A percentile compares a stretch with the other conserved stretches of the same genome.
Conservation (phyloP, 805 yeast species). For the Suhomyces kilbournensis region DNA sequence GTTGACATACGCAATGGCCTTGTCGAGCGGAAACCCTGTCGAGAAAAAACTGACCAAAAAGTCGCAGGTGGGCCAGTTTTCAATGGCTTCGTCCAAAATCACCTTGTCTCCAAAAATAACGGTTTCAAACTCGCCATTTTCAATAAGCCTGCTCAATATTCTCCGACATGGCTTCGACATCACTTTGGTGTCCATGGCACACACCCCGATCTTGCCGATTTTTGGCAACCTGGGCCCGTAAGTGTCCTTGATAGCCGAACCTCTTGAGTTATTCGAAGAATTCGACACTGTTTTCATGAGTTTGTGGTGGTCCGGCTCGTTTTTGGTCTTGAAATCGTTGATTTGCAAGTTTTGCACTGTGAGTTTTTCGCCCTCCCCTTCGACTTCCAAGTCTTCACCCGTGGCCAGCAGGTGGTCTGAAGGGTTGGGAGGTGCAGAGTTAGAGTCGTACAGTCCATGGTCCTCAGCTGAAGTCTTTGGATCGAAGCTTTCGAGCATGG, state of each 20-base stretch:
- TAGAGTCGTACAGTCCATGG: conserved; percentile 2
- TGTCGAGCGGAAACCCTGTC: conserved; percentile 93
- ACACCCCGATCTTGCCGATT: conserved; percentile 93
- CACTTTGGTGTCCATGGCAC: conserved; percentile 98
- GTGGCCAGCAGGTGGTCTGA: conserved; percentile 4
- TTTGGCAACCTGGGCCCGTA: conserved; percentile 56
- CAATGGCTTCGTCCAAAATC: conserved; percentile 87
- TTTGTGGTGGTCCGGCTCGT: conserved; percentile 19
- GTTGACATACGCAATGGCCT: conserved; percentile 87
- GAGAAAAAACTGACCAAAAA: conserved; percentile 90
- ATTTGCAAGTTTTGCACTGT: conserved; percentile 16
- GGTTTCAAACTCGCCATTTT: conserved; percentile 93
- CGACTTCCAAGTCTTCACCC: conserved; percentile 2
- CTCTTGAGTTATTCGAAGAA: conserved; percentile 30
- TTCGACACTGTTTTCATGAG: conserved; percentile 37
- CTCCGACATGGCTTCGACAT: conserved; percentile 93
- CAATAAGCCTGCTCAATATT: conserved; percentile 81
- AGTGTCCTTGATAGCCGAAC: conserved; percentile 35
- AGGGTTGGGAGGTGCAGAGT: not conserved
- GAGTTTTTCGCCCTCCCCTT: conserved; percentile 5
- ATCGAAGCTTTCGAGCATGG: conserved; percentile 67
- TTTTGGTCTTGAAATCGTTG: conserved; percentile 17
- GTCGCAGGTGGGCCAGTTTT: conserved; percentile 99
- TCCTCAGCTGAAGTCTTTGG: conserved; percentile 60
- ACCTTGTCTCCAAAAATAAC: conserved; percentile 97